Evolutionary conservation across 192 early-diverging fungal genomes (phyloP), one percentile per base, ranked within the genome.

Genomic region (Coemansia sp.): DNA sequence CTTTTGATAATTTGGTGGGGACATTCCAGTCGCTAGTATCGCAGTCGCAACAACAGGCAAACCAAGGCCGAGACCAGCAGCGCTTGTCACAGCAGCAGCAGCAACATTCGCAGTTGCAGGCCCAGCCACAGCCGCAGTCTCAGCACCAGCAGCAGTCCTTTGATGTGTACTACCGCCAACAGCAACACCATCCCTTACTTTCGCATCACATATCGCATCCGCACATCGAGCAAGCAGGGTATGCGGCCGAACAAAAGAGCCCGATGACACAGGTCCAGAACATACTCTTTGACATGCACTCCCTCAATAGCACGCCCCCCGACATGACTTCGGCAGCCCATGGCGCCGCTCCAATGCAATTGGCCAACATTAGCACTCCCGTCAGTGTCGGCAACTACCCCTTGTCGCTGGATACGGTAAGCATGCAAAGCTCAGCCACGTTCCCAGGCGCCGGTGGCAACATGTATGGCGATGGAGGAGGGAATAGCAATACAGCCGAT

Each of bases 211-310:
- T 24, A 16, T 63, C 38, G 20, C 36, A 42, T 18, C 68, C 24
- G 12, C 62, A 51, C 12, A 62, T 42, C 3, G 62, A 64, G 31
- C 31, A 51, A 16, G 9, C 42, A 2, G 36, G 31, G 20, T 22
- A 40, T 38, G 11, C 27, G 3, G 9, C 65, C 5, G 68, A 79
- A 10, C 54, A 63, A 22, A 70, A 74, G 51, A 44, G 38, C 12
- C 24, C 66, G 10, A 7, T 63, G 15, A 0, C 65, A 1, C 67
- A 71, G 16, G 43, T 68, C 9, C 62, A 73, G 8, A 10, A 57
- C 8, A 61, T 79, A 12, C 60, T 80, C 65, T 75, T 75, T 59
- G 78, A 80, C 44, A 75, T 80, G 46, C 47, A 70, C n/a, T 49
- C 68, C 2, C 57, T 75, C 9, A 66, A 49, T 55, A 65, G 38